Conservation (phyloP, 2,329 filamentous ascomycete genomes). For the Clonostachys solani region DNA sequence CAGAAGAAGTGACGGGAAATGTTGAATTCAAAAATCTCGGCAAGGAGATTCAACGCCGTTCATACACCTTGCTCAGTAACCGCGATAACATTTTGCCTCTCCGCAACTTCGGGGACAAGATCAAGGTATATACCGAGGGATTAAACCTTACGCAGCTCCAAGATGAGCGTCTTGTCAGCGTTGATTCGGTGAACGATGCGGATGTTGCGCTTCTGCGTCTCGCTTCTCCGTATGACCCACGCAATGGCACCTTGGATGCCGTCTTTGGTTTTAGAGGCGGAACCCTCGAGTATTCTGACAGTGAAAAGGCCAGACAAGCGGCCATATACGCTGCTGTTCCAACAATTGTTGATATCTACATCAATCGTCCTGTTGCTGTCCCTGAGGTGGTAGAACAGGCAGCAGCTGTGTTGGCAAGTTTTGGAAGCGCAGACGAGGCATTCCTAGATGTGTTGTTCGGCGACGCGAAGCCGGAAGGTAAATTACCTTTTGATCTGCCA, state of each 20-base stretch:
- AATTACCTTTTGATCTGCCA: slow-evolving; percentile 34
- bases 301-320: slow-evolving; percentile 13
- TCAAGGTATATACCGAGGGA: slow-evolving; percentile 12
- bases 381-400: slow-evolving; percentile 32
- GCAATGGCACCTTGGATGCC: slow-evolving; percentile 18
- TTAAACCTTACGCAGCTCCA: slow-evolving; percentile 9
- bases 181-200: slow-evolving; percentile 26
- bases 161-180: slow-evolving; percentile 16
- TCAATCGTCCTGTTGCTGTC: slow-evolving; percentile 33
- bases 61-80: slow-evolving; percentile 18
- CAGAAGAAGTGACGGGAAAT: slow-evolving; percentile 34
- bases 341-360: slow-evolving; percentile 34
- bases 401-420: slow-evolving; percentile 30
- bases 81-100: slow-evolving; percentile 11
- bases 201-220: slow-evolving; percentile 33
- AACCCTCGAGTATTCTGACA: slow-evolving; percentile 27
- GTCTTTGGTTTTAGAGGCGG: slow-evolving; percentile 25
- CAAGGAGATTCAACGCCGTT: slow-evolving; percentile 16
- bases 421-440: slow-evolving; percentile 27
- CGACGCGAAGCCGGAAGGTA: slow-evolving; percentile 12
- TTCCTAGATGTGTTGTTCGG: slow-evolving; percentile 37
- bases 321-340: slow-evolving; percentile 27
- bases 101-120: background rate
- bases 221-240: slow-evolving; percentile 19
- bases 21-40: slow-evolving; percentile 28